Conservation (phyloP, 768 basidiomycete genomes). For the Lepiota venenata region DNA sequence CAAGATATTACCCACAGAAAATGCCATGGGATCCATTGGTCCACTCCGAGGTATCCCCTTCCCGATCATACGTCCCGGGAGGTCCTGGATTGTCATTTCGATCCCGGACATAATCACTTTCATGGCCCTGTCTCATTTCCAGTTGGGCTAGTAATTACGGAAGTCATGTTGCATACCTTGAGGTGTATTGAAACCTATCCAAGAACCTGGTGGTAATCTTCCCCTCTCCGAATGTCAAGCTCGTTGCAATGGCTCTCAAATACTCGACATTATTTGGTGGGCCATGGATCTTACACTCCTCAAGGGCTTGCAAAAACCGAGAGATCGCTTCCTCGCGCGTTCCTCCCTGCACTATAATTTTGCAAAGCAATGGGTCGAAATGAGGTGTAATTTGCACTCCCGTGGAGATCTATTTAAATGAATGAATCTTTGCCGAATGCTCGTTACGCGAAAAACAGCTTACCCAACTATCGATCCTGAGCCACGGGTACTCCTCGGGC, state of each 20-base stretch:
- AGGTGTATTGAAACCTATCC: slow-evolving; percentile 36
- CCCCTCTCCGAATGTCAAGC: slow-evolving; percentile 37
- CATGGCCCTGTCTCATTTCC: slow-evolving; percentile 33
- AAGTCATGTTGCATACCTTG: slow-evolving; percentile 28
- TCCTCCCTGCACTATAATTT: slow-evolving; percentile 50
- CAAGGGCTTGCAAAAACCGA: slow-evolving; percentile 37
- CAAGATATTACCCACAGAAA: slow-evolving; percentile 53
- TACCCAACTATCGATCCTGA: slow-evolving; percentile 62
- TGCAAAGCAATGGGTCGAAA: slow-evolving; percentile 59
- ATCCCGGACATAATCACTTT: slow-evolving; percentile 54
- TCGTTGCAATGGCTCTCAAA: slow-evolving; percentile 40
- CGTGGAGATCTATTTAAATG: slow-evolving; percentile 35
- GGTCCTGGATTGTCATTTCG: slow-evolving; percentile 56
- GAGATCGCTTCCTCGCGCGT: slow-evolving; percentile 43
- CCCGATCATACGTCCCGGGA: slow-evolving; percentile 48
- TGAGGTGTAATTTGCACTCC: slow-evolving; percentile 48
- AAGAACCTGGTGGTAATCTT: slow-evolving; percentile 47
- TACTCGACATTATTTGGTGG: slow-evolving; percentile 60
- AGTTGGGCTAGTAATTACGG: not conserved
- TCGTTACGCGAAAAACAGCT: slow-evolving; percentile 2
- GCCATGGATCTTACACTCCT: slow-evolving; percentile 42
- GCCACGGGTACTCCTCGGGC: slow-evolving; percentile 37
- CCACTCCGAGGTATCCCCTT: slow-evolving; percentile 62
- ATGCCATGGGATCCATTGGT: slow-evolving; percentile 59
- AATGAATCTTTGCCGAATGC: not conserved